These are phyloP conservation scores for Phytophthora ramorum DNA, from an alignment of 352 stramenopile species.

Conservation along the genomic window DNA sequence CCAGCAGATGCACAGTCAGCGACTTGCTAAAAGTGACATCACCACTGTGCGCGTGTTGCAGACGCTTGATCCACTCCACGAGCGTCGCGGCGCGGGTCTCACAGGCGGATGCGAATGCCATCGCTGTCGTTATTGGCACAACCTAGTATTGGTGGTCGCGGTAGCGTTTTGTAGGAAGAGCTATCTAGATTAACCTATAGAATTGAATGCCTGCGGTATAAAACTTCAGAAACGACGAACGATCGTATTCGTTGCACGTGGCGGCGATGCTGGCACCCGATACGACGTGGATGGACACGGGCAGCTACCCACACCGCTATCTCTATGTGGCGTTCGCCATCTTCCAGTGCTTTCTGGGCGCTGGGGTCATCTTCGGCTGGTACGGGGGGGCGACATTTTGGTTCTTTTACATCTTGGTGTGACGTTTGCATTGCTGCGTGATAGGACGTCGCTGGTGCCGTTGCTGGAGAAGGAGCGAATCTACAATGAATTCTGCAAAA, in stretches of 20 bases:
- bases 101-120: constrained; percentile 14
- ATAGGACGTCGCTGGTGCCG: constrained; percentile 62
- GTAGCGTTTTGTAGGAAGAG: not conserved
- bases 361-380: constrained; percentile 72
- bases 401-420: not conserved
- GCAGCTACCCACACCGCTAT: constrained; percentile 42
- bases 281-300: constrained; percentile 41
- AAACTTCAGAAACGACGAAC: constrained; percentile 21
- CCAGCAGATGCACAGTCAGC: constrained; percentile 74
- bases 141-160: constrained; percentile 6
- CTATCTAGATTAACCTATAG: not conserved
- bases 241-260: constrained; percentile 7
- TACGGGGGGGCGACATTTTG: constrained; percentile 20
- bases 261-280: constrained; percentile 28
- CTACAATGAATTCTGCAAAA: constrained; percentile 60
- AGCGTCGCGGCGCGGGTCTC: constrained; percentile 48
- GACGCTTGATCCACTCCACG: constrained; percentile 34
- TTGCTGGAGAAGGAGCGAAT: constrained; percentile 66
- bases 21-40: constrained; percentile 5
- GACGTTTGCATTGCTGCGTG: constrained; percentile 16
- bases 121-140: not conserved
- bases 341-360: constrained; percentile 67
- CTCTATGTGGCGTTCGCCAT: constrained; percentile 61
- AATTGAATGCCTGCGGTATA: not conserved
- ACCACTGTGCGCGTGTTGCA: constrained; percentile 23